Evolutionary conservation across 2,329 filamentous ascomycete species (phyloP).

Genomic region (Venturia aucupariae): DNA sequence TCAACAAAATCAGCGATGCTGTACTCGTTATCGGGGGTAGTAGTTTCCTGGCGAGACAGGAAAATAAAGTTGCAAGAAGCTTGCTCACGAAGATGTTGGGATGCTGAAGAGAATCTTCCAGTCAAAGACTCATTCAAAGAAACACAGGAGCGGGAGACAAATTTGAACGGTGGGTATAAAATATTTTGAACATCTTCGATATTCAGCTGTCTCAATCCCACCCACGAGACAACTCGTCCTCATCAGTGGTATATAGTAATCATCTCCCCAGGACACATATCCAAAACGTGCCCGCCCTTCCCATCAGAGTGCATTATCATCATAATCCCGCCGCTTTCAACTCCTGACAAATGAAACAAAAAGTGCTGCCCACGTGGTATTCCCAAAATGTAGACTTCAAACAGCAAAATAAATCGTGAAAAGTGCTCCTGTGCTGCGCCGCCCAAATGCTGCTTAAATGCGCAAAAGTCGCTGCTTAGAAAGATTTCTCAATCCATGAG

Average conservation of each 20-base stretch:
- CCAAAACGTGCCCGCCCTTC: background rate
- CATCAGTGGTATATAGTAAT: background rate
- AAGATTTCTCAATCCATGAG: background rate
- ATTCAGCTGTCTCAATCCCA: background rate
- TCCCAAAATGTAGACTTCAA: constrained; percentile 3
- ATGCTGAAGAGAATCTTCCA: background rate
- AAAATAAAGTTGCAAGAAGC: no score
- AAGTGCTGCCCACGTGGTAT: constrained; percentile 1
- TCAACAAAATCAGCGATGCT: no score
- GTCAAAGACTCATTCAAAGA: no score
- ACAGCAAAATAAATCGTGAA: background rate
- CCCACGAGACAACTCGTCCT: background rate
- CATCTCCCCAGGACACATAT: background rate
- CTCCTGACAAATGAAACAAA: constrained; percentile 6
- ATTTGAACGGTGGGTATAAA: background rate
- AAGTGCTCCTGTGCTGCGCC: background rate
- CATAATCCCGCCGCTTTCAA: background rate
- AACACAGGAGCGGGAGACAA: background rate
- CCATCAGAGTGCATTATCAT: constrained; percentile 7
- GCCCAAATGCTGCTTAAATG: background rate
- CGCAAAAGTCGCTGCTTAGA: background rate
- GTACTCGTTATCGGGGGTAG: no score
- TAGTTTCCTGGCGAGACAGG: no score
- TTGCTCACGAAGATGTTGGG: background rate
- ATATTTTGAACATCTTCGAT: background rate